These are phyloP conservation scores for Metschnikowia vanudenii DNA, from an alignment of 805 yeast species.

Conservation along the genomic window DNA sequence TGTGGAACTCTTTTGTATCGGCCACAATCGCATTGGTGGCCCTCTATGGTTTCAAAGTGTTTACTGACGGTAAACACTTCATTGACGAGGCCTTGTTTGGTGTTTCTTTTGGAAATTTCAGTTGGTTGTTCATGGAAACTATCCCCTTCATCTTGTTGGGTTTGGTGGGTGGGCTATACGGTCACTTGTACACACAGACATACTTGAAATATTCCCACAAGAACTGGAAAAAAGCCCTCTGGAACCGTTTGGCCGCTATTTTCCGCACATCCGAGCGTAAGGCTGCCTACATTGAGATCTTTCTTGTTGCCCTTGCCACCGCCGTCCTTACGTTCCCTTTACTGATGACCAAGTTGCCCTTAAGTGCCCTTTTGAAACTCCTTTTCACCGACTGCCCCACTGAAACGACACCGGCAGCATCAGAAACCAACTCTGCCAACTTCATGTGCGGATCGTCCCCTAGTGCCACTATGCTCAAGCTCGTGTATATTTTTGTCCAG, in stretches of 20 bases:
- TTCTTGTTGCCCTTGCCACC: constrained; percentile 48
- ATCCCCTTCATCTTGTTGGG: constrained; percentile 75
- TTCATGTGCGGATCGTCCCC: constrained; percentile 39
- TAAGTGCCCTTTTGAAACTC: constrained; percentile 55
- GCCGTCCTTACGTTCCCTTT: constrained; percentile 56
- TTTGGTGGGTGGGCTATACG: constrained; percentile 64
- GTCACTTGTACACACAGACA: constrained; percentile 49
- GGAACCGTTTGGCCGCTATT: constrained; percentile 12
- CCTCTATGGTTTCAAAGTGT: constrained; percentile 40
- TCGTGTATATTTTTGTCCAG: constrained; percentile 41
- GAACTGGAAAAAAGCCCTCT: constrained; percentile 34
- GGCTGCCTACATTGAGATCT: constrained; percentile 47
- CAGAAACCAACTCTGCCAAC: constrained; percentile 24
- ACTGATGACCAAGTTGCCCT: constrained; percentile 50
- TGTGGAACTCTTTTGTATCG: constrained; percentile 84
- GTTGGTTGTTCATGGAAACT: constrained; percentile 71
- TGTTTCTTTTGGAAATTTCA: constrained; percentile 64
- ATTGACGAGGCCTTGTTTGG: constrained; percentile 52
- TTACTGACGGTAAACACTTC: constrained; percentile 41
- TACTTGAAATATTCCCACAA: constrained; percentile 35
- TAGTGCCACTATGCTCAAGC: constrained; percentile 24
- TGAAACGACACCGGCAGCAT: constrained; percentile 4
- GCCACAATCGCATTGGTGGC: constrained; percentile 71
- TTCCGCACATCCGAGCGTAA: constrained; percentile 18
- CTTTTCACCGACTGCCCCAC: constrained; percentile 67